Percentiles rank a stretch among this genome's conserved stretches.
Conservation (phyloP, 148 eudicot genomes). For the Vaccinium corymbosum region DNA sequence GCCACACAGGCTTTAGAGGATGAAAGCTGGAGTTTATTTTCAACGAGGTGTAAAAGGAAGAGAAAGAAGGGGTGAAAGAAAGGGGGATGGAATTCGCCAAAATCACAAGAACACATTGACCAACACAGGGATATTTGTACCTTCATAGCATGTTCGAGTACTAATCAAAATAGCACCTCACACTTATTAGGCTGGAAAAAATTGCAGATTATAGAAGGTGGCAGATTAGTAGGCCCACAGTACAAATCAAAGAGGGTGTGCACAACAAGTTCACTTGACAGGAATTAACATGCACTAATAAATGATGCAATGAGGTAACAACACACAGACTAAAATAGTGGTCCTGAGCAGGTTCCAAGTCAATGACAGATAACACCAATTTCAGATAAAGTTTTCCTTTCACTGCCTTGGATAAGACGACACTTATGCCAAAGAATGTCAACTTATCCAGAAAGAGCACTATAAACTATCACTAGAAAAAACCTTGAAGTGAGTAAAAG, state of each 20-base stretch:
- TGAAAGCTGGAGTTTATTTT: neutral
- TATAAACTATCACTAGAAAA: neutral
- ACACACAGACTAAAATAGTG: neutral
- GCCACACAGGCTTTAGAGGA: neutral
- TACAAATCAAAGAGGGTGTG: neutral
- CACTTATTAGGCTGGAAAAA: neutral
- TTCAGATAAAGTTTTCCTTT: neutral
- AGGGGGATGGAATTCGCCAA: neutral
- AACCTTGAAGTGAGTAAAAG: neutral
- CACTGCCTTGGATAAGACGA: neutral
- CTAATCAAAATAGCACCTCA: neutral
- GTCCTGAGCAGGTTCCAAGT: neutral
- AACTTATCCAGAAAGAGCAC: neutral
- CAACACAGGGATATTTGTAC: neutral
- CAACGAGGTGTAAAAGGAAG: neutral
- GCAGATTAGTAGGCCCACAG: neutral
- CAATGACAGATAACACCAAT: neutral
- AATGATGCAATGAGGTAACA: neutral
- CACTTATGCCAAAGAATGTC: neutral
- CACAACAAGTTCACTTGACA: too few species aligned
- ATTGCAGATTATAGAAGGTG: neutral
- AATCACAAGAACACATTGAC: neutral
- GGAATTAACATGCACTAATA: neutral
- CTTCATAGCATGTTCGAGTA: neutral
- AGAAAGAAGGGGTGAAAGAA: constrained; percentile 1